phyloP scores from a whole-genome alignment of 768 basidiomycete genomes.

The Panus rudis region DNA sequence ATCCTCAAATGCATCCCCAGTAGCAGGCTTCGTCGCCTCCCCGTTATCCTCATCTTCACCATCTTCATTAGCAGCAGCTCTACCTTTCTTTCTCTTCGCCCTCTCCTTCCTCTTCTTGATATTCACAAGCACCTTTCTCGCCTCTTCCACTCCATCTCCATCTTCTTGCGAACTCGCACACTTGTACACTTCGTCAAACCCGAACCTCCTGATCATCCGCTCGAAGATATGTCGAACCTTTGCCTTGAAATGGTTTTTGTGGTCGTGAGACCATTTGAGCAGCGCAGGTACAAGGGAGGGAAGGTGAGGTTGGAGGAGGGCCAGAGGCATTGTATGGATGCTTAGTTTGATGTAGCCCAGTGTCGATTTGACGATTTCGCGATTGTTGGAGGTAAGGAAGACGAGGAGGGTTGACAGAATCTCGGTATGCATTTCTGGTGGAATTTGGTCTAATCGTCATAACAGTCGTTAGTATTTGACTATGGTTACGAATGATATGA shows the following conservation, averaged over 20 bases:
- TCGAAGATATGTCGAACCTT: slow-evolving; percentile 98
- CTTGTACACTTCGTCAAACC: slow-evolving; percentile 76
- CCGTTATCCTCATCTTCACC: slow-evolving; percentile 35
- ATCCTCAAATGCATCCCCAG: slow-evolving; percentile 94
- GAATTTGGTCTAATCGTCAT: slow-evolving; percentile 61
- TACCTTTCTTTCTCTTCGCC: slow-evolving; percentile 80
- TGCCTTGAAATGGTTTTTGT: slow-evolving; percentile 97
- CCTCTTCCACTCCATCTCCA: slow-evolving; percentile 77
- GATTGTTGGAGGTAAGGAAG: slow-evolving; percentile 89
- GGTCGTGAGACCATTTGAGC: slow-evolving; percentile 90
- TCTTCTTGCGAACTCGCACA: too few species aligned
- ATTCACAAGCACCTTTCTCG: slow-evolving; percentile 82
- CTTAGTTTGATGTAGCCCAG: slow-evolving; percentile 93
- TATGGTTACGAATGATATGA: neutral
- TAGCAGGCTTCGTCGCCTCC: slow-evolving; percentile 41
- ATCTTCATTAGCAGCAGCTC: slow-evolving; percentile 43
- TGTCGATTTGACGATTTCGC: slow-evolving; percentile 96
- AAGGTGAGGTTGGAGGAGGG: slow-evolving; percentile 73
- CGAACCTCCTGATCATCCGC: slow-evolving; percentile 86
- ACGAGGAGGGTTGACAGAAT: slow-evolving; percentile 82
- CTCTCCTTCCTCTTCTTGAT: slow-evolving; percentile 95
- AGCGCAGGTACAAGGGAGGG: slow-evolving; percentile 75
- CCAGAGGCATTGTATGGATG: slow-evolving; percentile 73
- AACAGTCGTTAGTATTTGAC: neutral
- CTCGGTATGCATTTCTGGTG: slow-evolving; percentile 68